Conservation (phyloP, 23 red algal genomes). For the Agarophyton chilense region DNA sequence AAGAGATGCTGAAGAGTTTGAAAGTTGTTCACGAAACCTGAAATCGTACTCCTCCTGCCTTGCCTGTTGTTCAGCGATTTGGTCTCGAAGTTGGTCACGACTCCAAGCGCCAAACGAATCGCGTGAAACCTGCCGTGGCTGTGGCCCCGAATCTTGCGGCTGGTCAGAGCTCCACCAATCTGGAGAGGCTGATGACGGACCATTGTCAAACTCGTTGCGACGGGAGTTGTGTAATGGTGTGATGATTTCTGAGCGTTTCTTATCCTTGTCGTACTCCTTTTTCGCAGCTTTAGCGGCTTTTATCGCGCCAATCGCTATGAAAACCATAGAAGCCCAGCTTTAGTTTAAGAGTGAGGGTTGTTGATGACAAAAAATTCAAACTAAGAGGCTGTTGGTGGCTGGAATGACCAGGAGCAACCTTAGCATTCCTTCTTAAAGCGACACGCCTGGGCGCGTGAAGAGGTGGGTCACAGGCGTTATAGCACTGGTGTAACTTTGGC, state of each 20-base stretch:
- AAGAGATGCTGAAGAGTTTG: slow-evolving; percentile 16
- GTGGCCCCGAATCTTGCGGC: neutral
- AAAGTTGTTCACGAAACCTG: slow-evolving; percentile 28
- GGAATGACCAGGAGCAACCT: too few species aligned
- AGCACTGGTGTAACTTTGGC: too few species aligned
- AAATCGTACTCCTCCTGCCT: neutral
- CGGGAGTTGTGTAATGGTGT: slow-evolving; percentile 17
- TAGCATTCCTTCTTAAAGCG: too few species aligned
- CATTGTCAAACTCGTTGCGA: neutral
- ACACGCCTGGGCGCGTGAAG: too few species aligned
- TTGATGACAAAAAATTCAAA: too few species aligned
- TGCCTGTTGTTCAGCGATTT: neutral
- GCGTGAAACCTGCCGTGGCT: neutral
- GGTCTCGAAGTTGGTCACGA: slow-evolving; percentile 9
- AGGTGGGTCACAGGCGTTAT: too few species aligned
- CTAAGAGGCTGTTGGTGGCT: too few species aligned
- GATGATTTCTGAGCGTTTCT: slow-evolving; percentile 47
- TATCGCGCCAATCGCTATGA: slow-evolving; percentile 36
- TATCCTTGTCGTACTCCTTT: slow-evolving; percentile 50
- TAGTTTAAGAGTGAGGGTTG: too few species aligned
- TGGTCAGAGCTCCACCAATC: slow-evolving; percentile 18
- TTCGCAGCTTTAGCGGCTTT: slow-evolving; percentile 41
- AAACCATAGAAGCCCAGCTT: slow-evolving; percentile 28
- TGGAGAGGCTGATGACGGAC: slow-evolving; percentile 3
- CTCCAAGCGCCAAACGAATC: slow-evolving; percentile 31